phyloP scores from a whole-genome alignment of 306 rosid species.

The Cucurbita pepo region DNA sequence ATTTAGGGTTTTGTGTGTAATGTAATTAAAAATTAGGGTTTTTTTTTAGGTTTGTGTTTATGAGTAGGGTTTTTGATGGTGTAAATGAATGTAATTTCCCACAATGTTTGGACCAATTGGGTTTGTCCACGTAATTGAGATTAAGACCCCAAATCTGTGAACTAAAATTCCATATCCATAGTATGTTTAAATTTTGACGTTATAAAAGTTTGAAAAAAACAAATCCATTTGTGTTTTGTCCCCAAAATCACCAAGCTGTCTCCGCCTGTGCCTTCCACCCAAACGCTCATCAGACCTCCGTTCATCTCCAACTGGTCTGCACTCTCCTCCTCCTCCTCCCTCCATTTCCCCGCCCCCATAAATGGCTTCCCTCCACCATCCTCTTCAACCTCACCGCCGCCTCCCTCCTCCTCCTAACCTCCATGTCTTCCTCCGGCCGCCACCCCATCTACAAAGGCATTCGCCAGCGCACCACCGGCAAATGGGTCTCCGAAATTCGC shows the following conservation, averaged over 20 bases:
- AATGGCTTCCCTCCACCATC: constrained; percentile 20
- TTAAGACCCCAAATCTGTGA: not conserved
- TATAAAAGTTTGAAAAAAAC: too few species aligned
- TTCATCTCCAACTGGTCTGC: constrained; percentile 44
- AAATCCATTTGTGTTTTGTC: not conserved
- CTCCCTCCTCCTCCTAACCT: constrained; percentile 3
- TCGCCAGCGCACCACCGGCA: constrained; percentile 35
- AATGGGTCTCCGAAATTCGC: constrained; percentile 48
- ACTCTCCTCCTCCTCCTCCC: constrained; percentile 8
- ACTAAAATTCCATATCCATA: not conserved
- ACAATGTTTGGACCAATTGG: not conserved
- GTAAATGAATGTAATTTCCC: not conserved
- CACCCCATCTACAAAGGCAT: constrained; percentile 32
- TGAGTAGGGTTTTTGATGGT: too few species aligned
- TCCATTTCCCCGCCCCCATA: constrained; percentile 14
- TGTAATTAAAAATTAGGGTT: too few species aligned
- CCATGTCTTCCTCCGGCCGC: constrained; percentile 3
- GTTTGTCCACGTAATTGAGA: not conserved
- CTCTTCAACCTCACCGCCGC: constrained; percentile 5
- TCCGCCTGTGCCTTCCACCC: constrained; percentile 13
- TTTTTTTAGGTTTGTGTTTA: too few species aligned
- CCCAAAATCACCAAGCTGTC: constrained; percentile 23
- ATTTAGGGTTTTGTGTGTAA: too few species aligned
- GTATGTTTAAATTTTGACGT: too few species aligned
- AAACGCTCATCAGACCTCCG: constrained; percentile 16